Evolutionary conservation across 1,139 yeast genomes (phyloP), one percentile per base, ranked within the genome.

Genomic region (Wickerhamomyces sp.): DNA sequence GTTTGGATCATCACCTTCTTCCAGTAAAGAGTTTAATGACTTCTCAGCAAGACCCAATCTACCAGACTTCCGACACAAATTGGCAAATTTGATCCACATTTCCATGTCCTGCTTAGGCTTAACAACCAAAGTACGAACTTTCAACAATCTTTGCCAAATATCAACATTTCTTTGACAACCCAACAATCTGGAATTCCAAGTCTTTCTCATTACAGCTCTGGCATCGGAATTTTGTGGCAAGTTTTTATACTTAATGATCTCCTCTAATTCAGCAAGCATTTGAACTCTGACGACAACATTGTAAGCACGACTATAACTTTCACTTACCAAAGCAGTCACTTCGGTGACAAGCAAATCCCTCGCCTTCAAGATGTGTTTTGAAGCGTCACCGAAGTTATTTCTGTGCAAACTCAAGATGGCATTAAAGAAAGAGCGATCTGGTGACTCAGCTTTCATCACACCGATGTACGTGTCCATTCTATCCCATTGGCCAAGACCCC

Each of bases 401-500:
- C 95, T 69, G 55, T 93, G 98, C 37, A 91, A 67, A 43, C 82
- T 77, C 40, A 91, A 64, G 48, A 93, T 84, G 1, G 98, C 96
- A 53, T 86, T 83, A 68, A 89, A 91, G 57, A 91, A 93, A 1
- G 96, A 93, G 40, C 88, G 78, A 53, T 93, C 97, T 0, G 97
- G 96, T 4, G 96, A 85, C 45, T 87, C 96, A 2, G 77, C 66
- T 47, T 87, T 87, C 95, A 93, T 87, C 0, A 85, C 95, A 42
- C 77, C 69, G 38, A 89, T 88, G 52, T 89, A 93, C 9, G 84
- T 74, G 53, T 87, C 96, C 91, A 93, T 89, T 51, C 87, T 71
- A 51, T 88, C 96, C 98, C 98, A 93, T 56, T 87, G 93, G 2
- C 91, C 91, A 32, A 91, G 67, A n/a, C 97, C 97, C 98, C 98